Base-by-base conservation (phyloP, 2,329 filamentous ascomycete genomes). In the Ramichloridium luteum region DNA sequence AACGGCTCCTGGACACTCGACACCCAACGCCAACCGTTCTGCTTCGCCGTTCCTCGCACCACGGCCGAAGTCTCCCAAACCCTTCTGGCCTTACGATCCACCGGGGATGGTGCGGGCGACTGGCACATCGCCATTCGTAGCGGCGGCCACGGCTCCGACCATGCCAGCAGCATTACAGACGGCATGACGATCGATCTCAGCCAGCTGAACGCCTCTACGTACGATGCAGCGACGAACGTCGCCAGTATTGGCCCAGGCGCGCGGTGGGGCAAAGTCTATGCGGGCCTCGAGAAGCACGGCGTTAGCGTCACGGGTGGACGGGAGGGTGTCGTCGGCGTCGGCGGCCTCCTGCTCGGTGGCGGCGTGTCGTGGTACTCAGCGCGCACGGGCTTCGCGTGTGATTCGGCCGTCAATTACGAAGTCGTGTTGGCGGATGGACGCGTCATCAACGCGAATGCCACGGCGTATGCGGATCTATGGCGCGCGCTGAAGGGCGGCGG, bases 241-340 rank as follows among this genome's bases (percentile, higher is more conserved):
- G 58, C 61, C 5, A 52, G 48, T 5, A 51, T 72, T 16, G 69
- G 66, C 1, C 45, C 59, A 0, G 67, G 65, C 2, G 53, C 55
- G 15, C 50, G 56, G 6, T 71, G 65, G 62, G 47, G 50, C 11
- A 47, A 62, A 12, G 58, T 68, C 0, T 65, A 61, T 23, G 32
- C 39, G 1, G 37, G 33, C 3, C 53, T 68, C 0, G 63, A 66
- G 11, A 44, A 50, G 4, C 40, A 58, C 16, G 54, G 54, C 1
- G 44, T 64, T 10, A 50, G 56, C 2, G 61, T 64, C 3, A 53
- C 58, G 0, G 65, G 65, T 1, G 65, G 64, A 1, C 55, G 67
- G 11, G 31, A 36, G 15, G 38, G 37, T n/a, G 33, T 36, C 8
- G 45, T 50, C 12, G 49, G 48, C n/a, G 43, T 49, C 14, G 46